These are phyloP conservation scores for Pisolithus tinctorius DNA, from an alignment of 768 basidiomycete species.

Conservation along the genomic window DNA sequence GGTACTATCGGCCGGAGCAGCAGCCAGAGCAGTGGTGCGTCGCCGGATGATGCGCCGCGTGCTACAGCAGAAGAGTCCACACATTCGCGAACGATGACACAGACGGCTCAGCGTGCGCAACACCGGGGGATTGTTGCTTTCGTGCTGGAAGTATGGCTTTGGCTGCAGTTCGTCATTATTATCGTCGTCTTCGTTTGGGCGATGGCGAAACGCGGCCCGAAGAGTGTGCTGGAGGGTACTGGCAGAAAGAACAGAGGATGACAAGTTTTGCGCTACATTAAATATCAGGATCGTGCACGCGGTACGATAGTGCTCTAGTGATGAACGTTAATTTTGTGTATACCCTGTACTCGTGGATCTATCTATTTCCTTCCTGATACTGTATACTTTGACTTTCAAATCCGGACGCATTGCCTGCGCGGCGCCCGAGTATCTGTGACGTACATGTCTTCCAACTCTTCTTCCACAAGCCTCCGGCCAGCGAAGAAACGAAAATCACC, in stretches of 20 bases:
- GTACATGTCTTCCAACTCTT: slow-evolving; percentile 15
- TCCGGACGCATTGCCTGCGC: too few relatives aligned
- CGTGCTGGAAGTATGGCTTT: slow-evolving; percentile 74
- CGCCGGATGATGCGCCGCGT: slow-evolving; percentile 4
- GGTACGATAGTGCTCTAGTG: too few relatives aligned
- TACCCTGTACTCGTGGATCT: too few relatives aligned
- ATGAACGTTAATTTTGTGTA: too few relatives aligned
- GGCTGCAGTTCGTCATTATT: slow-evolving; percentile 75
- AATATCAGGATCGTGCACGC: too few relatives aligned
- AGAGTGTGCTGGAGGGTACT: slow-evolving; percentile 51
- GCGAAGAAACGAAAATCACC: slow-evolving; percentile 18
- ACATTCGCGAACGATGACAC: slow-evolving; percentile 3
- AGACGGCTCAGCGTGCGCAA: slow-evolving; percentile 14
- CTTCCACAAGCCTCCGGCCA: slow-evolving; percentile 26
- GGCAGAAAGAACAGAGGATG: slow-evolving; percentile 21
- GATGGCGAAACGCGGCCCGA: slow-evolving; percentile 73
- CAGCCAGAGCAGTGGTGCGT: slow-evolving; percentile 2
- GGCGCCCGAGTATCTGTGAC: neutral
- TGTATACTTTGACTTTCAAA: too few relatives aligned
- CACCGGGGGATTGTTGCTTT: slow-evolving; percentile 34
- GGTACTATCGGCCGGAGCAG: slow-evolving; percentile 30
- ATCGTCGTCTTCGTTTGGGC: slow-evolving; percentile 73
- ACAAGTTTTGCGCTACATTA: too few relatives aligned
- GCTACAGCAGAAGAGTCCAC: neutral
- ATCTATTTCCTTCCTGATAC: too few relatives aligned